phyloP scores from a whole-genome alignment of 1,284 basidiomycete genomes.

The Malassezia psittaci region DNA sequence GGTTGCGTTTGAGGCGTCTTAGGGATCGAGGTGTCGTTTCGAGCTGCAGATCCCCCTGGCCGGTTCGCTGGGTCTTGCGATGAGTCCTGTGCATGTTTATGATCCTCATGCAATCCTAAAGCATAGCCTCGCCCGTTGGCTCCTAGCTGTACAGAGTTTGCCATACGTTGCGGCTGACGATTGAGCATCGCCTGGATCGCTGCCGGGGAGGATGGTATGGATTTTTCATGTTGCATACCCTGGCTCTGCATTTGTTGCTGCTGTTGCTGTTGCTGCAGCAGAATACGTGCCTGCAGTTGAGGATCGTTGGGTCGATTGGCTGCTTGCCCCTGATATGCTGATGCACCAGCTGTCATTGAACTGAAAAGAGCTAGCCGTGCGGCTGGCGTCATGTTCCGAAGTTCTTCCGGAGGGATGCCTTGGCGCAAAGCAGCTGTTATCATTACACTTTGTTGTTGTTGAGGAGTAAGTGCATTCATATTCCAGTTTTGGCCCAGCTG shows the following conservation, averaged over 20 bases:
- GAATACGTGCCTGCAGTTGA: constrained; percentile 31
- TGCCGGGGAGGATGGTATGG: constrained; percentile 3
- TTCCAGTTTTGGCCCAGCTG: constrained; percentile 20
- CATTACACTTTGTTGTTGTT: constrained; percentile 41
- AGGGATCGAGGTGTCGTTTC: neutral
- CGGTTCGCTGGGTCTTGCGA: neutral
- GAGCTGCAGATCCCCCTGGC: neutral
- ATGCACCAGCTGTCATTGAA: constrained; percentile 28
- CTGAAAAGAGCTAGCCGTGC: constrained; percentile 32
- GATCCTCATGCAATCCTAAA: neutral
- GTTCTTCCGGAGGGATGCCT: constrained; percentile 38
- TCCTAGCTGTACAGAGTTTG: neutral
- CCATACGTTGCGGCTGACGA: neutral
- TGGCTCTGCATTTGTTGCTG: constrained; percentile 25
- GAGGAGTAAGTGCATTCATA: constrained; percentile 23
- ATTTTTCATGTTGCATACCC: constrained; percentile 21
- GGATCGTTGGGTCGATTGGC: constrained; percentile 20
- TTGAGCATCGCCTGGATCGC: neutral
- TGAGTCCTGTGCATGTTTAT: neutral
- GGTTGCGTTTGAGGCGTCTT: neutral
- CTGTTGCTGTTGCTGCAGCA: constrained; percentile 36
- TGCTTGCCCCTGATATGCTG: constrained; percentile 11
- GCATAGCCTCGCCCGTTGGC: neutral
- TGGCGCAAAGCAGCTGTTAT: constrained; percentile 34
- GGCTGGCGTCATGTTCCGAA: constrained; percentile 37